Conservation (phyloP, 306 rosid species). For the Ormosia emarginata region DNA sequence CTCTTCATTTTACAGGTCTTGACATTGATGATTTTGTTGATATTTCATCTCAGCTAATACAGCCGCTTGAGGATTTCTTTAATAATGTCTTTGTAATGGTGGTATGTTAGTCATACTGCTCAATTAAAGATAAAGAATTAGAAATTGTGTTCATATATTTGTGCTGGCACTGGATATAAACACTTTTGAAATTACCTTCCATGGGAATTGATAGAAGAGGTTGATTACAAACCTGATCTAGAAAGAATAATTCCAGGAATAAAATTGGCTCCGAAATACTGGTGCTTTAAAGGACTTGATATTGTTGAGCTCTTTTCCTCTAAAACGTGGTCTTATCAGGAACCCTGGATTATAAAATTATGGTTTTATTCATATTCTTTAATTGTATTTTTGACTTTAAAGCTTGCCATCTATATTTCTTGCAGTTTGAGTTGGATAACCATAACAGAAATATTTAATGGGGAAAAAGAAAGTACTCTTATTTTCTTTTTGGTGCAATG, state of each 20-base stretch:
- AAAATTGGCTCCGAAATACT: background rate
- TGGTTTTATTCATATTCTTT: background rate
- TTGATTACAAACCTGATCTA: background rate
- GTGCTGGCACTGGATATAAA: background rate
- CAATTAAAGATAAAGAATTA: background rate
- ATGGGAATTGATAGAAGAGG: background rate
- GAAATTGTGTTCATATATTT: background rate
- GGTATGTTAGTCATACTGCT: constrained; percentile 54
- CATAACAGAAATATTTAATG: background rate
- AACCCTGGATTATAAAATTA: background rate
- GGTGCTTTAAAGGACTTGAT: background rate
- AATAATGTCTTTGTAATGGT: constrained; percentile 85
- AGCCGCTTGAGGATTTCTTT: constrained; percentile 92
- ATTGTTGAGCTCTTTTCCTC: background rate
- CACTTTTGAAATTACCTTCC: background rate
- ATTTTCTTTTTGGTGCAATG: background rate
- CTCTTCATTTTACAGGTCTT: constrained; percentile 44
- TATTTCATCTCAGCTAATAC: constrained; percentile 68
- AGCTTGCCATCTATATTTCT: background rate
- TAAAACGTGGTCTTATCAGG: background rate
- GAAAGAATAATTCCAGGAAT: background rate
- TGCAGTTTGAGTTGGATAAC: background rate
- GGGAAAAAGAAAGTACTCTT: background rate
- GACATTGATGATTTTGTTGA: constrained; percentile 64
- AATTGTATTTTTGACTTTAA: background rate